Evolutionary conservation across 306 rosid genomes (phyloP).

Genomic region (Alnus rubra): DNA sequence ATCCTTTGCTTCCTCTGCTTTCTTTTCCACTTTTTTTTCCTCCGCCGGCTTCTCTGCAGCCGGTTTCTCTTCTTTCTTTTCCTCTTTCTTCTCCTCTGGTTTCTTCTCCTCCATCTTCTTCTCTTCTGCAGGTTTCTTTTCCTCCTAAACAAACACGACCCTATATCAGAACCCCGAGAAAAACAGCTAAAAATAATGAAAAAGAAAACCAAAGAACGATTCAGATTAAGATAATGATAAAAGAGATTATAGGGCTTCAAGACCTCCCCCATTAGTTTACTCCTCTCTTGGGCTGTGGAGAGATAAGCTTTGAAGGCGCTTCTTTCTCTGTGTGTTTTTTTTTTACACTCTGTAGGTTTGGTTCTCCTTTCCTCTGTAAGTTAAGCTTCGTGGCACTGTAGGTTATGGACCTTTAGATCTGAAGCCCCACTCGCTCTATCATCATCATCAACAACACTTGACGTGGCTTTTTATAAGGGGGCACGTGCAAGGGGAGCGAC

Average conservation of each 20-base stretch:
- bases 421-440: constrained; percentile 30
- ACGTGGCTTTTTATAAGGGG: constrained; percentile 58
- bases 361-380: not conserved
- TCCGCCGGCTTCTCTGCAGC: constrained; percentile 24
- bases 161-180: constrained; percentile 4
- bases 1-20: constrained; percentile 32
- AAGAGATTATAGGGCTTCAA: not conserved
- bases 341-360: not conserved
- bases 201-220: not conserved
- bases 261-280: constrained; percentile 60
- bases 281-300: constrained; percentile 1
- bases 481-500: constrained; percentile 55
- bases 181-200: not conserved
- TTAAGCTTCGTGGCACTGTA: not conserved
- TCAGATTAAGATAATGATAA: not conserved
- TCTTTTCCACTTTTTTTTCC: constrained; percentile 35
- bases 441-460: constrained; percentile 20
- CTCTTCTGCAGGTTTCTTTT: constrained; percentile 52
- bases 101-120: constrained; percentile 55
- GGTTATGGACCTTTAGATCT: constrained; percentile 41
- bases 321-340: not conserved
- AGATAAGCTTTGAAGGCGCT: constrained; percentile 4
- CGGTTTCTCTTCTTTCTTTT: constrained; percentile 32
- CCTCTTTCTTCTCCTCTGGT: constrained; percentile 33
- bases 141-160: constrained; percentile 46